Evolutionary conservation across 805 yeast species (phyloP).

Genomic region (Suhomyces tanzawaensis): DNA sequence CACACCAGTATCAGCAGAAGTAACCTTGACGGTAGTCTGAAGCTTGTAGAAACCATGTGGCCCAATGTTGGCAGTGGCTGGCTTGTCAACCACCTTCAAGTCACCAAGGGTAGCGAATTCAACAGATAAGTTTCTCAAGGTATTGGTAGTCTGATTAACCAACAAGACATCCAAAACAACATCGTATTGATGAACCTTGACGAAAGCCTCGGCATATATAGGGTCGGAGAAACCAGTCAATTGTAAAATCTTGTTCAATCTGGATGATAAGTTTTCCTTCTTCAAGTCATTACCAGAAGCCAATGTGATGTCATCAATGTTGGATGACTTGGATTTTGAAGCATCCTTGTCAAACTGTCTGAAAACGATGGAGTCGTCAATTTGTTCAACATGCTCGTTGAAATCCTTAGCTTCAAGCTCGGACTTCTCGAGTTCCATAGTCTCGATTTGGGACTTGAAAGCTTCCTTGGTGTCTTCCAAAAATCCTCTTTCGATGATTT

Average conservation of each 20-base stretch:
- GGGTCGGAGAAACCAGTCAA: conserved; percentile 98
- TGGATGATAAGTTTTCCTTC: conserved; percentile 65
- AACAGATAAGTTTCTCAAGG: conserved; percentile 85
- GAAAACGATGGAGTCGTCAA: conserved; percentile 75
- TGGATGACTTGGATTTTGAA: conserved; percentile 20
- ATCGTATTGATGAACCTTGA: conserved; percentile 95
- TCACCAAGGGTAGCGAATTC: conserved; percentile 97
- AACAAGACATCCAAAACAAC: conserved; percentile 89
- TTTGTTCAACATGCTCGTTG: conserved; percentile 65
- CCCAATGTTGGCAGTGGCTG: conserved; percentile 84
- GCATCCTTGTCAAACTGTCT: conserved; percentile 64
- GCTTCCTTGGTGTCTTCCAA: conserved; percentile 87
- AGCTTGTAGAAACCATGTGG: conserved; percentile 96
- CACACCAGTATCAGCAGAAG: conserved; percentile 97
- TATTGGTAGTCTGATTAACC: conserved; percentile 90
- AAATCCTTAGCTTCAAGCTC: conserved; percentile 54
- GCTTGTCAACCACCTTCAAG: conserved; percentile 88
- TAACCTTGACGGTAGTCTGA: conserved; percentile 87
- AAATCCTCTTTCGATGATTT: conserved; percentile 63
- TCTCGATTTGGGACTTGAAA: conserved; percentile 64
- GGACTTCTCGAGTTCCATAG: conserved; percentile 57
- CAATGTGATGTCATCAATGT: conserved; percentile 53
- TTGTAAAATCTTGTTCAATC: conserved; percentile 84
- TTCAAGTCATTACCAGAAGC: conserved; percentile 52
- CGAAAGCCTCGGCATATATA: conserved; percentile 95